phyloP scores from a whole-genome alignment of 148 eudicot genomes.

The Polygonum aviculare region DNA sequence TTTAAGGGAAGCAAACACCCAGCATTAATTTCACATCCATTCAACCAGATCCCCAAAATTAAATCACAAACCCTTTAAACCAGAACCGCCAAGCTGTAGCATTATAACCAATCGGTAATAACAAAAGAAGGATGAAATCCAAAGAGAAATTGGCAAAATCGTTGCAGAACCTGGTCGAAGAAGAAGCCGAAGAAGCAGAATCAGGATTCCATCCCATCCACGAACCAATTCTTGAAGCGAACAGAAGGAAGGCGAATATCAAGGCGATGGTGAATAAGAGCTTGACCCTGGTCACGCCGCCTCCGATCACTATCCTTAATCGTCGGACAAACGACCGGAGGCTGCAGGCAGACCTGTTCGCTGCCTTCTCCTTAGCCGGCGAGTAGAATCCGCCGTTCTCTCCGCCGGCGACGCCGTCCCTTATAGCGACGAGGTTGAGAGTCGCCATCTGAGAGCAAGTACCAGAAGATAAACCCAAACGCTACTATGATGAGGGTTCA shows the following conservation, averaged over 20 bases:
- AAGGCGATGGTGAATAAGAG: slow-evolving; percentile 20
- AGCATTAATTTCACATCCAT: not conserved
- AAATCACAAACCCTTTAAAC: not conserved
- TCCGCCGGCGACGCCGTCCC: slow-evolving; percentile 29
- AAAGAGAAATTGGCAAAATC: not conserved
- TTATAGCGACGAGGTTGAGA: slow-evolving; percentile 36
- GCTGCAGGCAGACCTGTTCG: slow-evolving; percentile 30
- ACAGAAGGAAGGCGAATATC: slow-evolving; percentile 21
- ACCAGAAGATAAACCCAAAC: not conserved
- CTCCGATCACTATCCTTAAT: slow-evolving; percentile 15
- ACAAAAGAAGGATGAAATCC: not conserved
- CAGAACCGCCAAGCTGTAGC: not conserved
- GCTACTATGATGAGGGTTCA: not conserved
- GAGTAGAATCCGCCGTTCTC: slow-evolving; percentile 39
- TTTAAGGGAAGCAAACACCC: not conserved
- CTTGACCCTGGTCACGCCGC: slow-evolving; percentile 28
- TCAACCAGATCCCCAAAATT: not conserved
- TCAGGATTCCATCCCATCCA: slow-evolving; percentile 43
- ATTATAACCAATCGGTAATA: not conserved
- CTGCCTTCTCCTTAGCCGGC: slow-evolving; percentile 68
- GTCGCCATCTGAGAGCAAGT: slow-evolving; percentile 30
- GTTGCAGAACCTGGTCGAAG: slow-evolving; percentile 15
- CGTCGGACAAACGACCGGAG: slow-evolving; percentile 42
- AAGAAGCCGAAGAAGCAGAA: slow-evolving; percentile 28
- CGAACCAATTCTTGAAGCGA: slow-evolving; percentile 26